A percentile compares a stretch with the other conserved stretches of the same genome.
Evolutionary conservation across 495 filamentous ascomycete genomes (phyloP).

Genomic region (Astrothelium macrocarpum): DNA sequence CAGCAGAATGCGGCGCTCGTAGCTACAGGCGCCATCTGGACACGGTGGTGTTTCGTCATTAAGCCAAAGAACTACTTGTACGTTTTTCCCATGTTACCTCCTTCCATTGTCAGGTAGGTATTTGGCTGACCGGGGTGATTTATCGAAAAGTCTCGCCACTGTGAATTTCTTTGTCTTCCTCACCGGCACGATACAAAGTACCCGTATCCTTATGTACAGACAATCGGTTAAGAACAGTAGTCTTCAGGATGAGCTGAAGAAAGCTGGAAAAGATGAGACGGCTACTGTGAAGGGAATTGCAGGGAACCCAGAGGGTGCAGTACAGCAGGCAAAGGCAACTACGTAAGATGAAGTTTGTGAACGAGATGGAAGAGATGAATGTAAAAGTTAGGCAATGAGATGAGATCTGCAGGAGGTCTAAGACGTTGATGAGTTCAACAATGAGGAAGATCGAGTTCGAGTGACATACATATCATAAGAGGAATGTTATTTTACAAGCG

Average conservation of each 20-base stretch:
- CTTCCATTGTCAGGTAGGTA: neutral
- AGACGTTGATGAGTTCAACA: neutral
- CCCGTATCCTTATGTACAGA: constrained; percentile 63
- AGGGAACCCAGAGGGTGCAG: constrained; percentile 37
- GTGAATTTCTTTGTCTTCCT: constrained; percentile 97
- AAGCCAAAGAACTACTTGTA: constrained; percentile 84
- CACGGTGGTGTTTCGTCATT: constrained; percentile 96
- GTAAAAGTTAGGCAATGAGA: too few species aligned
- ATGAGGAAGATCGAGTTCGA: neutral
- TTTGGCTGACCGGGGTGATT: neutral
- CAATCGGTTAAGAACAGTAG: constrained; percentile 45
- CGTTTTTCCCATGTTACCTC: constrained; percentile 24
- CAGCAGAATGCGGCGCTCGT: constrained; percentile 84
- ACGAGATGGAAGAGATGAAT: too few species aligned
- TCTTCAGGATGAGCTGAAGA: constrained; percentile 28
- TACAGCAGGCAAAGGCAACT: constrained; percentile 29
- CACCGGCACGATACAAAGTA: constrained; percentile 73
- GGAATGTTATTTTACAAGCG: too few species aligned
- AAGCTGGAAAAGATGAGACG: constrained; percentile 42
- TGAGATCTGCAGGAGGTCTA: neutral
- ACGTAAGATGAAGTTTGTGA: neutral
- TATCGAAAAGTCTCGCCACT: constrained; percentile 59
- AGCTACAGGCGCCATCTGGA: constrained; percentile 93
- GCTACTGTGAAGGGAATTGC: constrained; percentile 38
- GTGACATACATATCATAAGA: too few species aligned